Percentiles rank a stretch among this genome's conserved stretches.
These are phyloP conservation scores for Pseudisothecium myosuroides DNA, from an alignment of 225 moss, liverwort and hornwort species.

Conservation along the genomic window DNA sequence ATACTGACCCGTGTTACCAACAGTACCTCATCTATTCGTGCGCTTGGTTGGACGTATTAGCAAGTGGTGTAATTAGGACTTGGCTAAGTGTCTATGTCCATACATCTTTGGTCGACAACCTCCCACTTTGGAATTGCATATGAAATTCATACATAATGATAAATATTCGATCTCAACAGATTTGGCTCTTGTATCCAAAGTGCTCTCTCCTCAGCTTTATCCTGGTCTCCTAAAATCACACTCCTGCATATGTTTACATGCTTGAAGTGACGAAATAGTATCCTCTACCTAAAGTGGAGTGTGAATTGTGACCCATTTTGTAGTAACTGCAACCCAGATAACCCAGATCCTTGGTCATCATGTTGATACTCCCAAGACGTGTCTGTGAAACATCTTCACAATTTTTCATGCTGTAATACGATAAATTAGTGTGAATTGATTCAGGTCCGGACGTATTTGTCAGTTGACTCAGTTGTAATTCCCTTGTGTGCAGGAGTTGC, in stretches of 20 bases:
- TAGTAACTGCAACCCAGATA: neutral
- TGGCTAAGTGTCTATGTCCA: neutral
- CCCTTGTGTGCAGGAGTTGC: slow-evolving; percentile 51
- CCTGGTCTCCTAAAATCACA: neutral
- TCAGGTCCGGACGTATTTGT: neutral
- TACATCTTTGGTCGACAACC: neutral
- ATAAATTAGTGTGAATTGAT: neutral
- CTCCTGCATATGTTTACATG: neutral
- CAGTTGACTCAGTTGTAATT: neutral
- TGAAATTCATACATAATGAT: neutral
- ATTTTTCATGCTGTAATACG: neutral
- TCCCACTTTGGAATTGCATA: neutral
- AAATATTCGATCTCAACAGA: neutral
- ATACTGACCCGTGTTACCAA: neutral
- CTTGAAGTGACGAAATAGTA: neutral
- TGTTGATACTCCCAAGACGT: neutral
- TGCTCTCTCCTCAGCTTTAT: neutral
- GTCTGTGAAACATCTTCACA: neutral
- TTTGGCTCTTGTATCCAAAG: neutral
- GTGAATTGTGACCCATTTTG: neutral
- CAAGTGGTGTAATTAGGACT: neutral
- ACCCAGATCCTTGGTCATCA: neutral
- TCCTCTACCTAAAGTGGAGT: neutral
- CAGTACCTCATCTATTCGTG: neutral
- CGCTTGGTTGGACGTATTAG: neutral